Evolutionary conservation across 2,329 filamentous ascomycete species (phyloP), one percentile per base, ranked within the genome.

Genomic region (Aspergillus pseudoterreus): DNA sequence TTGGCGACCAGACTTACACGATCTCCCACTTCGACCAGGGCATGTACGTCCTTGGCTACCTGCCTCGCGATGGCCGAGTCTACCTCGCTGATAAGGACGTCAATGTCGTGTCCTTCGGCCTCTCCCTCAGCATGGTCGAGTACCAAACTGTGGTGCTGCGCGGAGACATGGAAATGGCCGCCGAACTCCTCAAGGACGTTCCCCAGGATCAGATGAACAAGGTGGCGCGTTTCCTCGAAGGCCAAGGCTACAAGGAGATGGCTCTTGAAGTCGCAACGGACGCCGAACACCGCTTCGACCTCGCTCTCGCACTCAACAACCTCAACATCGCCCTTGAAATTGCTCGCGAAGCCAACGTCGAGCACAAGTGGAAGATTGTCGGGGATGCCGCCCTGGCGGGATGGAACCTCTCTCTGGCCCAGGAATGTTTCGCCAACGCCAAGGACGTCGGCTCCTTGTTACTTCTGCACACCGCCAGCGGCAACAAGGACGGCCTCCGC

Each of bases 351-450:
- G 88, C 90, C 10, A 87, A 96, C 57, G 88, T 85, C 1, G 94
- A 97, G 70, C 92, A 97, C 75, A 96, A 96, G 75, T 99, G 94
- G 94, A 97, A 97, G 81, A 92, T 85, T 3, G 90, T 99, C 4
- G 94, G 94, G 54, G 94, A 99, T 63, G 88, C 92, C 1, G 94
- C 94, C 1, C 81, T 99, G 38, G 76, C 84, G 9, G 86, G 78
- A 1, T 99, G 92, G 94, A 86, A 99, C 63, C 81, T 99, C 32
- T 79, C 82, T 4, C 82, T 97, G 2, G 94, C 94, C 0, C 87
- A 94, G 45, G 90, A 97, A 72, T 97, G 92, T 75, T 99, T 97
- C 71, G 84, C 84, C 15, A 85, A 94, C 52, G 91, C 92, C 43
- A 94, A 90, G 66, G 94, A 99, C 66, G 77, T 96, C 2, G 92